Evolutionary conservation across 352 stramenopile genomes (phyloP), one percentile per base, ranked within the genome.

Genomic region (Pythium chondricola): DNA sequence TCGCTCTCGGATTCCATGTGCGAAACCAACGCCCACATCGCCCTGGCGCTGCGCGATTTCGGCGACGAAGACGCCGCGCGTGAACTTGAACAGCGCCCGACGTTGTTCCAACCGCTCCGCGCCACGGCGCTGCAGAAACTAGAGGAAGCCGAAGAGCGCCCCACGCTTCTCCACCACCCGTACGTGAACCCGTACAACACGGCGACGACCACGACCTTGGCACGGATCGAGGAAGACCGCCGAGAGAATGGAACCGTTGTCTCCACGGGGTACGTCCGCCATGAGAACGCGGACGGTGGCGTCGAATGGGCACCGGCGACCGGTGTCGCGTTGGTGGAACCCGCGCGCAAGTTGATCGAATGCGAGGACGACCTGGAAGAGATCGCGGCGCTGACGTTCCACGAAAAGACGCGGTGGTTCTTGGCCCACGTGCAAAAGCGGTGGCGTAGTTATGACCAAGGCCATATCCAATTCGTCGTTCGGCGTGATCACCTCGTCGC

Each of bases 361-460:
- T 87, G 71, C 39, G 77, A 88, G 2, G 77, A 91, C 52, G 76
- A 92, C 40, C 63, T 92, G n/a, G 81, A 92, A 59, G 81, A 89
- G 58, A 89, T 92, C 53, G 78, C 78, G 0, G 81, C 81, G 43
- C 58, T 90, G 9, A 88, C 81, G 32, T 90, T 90, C 50, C 65
- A 83, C 29, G 78, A 89, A 37, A 92, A 92, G 70, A 88, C 87
- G 37, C 71, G 71, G 22, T 92, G 81, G 81, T 92, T 92, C 43
- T 51, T 92, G 11, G 63, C 73, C 43, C 69, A 92, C 62, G 75
- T 89, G 30, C 66, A 80, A 52, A 85, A 86, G 56, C 74, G 74
- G 29, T 90, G 78, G 78, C 63, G 78, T 13, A 87, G 64, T 25
- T 91, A 88, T 32, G 80, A 89, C n/a, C 69, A 90, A 20, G 80